Conservation (phyloP, 139 green algal species). For the Tetraselmis striata region DNA sequence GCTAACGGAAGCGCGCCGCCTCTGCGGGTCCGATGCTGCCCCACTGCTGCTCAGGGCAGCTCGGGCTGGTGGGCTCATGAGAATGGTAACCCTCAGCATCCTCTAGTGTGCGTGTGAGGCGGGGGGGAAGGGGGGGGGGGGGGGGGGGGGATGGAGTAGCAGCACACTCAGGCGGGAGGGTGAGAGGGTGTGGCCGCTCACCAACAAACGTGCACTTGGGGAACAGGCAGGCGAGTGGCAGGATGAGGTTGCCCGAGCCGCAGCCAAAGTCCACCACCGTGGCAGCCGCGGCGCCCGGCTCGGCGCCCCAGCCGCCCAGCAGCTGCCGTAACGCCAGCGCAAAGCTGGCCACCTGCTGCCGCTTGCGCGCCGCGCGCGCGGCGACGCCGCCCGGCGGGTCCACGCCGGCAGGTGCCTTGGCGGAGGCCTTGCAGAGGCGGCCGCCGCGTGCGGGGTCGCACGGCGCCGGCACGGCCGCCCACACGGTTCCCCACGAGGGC, state of each 20-base stretch:
- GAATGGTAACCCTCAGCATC: too few species aligned
- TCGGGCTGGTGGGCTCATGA: too few species aligned
- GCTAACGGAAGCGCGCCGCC: too few species aligned
- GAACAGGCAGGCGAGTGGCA: slow-evolving; percentile 54
- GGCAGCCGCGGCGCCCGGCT: neutral
- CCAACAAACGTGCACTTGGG: slow-evolving; percentile 36
- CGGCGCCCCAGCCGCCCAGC: slow-evolving; percentile 5
- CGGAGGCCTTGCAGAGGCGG: neutral
- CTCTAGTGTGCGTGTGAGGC: too few species aligned
- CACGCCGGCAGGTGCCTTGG: too few species aligned
- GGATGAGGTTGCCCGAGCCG: slow-evolving; percentile 54
- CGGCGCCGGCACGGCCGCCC: neutral
- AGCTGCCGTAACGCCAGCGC: slow-evolving; percentile 35
- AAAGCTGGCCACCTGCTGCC: slow-evolving; percentile 59
- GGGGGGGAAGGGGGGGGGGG: too few species aligned
- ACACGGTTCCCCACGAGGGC: neutral
- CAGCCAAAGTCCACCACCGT: slow-evolving; percentile 68
- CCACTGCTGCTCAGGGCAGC: too few species aligned
- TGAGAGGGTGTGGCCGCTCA: too few species aligned
- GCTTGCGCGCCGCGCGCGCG: neutral
- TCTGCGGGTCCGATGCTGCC: too few species aligned
- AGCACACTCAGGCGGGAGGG: too few species aligned
- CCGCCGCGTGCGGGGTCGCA: neutral
- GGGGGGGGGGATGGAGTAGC: too few species aligned
- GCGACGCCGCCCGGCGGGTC: too few species aligned